Conservation (phyloP, 2,329 filamentous ascomycete genomes). For the Fusarium sterilihyphosum region DNA sequence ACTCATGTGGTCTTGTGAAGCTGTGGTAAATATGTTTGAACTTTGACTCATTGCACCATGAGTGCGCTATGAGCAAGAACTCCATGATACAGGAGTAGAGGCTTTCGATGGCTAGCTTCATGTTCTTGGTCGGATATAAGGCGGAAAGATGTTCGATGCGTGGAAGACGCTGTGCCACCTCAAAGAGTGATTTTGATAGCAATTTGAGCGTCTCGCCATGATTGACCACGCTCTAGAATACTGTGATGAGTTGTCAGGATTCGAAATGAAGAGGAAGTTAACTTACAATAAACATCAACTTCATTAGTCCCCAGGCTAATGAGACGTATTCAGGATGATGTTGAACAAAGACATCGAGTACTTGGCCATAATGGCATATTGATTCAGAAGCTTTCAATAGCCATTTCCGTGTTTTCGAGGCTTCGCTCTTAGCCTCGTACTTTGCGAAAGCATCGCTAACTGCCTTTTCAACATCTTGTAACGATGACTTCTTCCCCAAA, state of each 20-base stretch:
- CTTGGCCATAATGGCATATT: constrained; percentile 2
- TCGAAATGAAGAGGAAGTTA: fast-evolving
- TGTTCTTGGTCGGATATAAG: background rate
- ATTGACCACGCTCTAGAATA: background rate
- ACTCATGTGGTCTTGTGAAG: constrained; percentile 1
- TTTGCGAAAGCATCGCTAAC: background rate
- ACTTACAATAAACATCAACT: constrained; percentile 10
- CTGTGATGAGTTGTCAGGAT: background rate
- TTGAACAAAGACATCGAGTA: constrained; percentile 16
- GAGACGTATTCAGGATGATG: constrained; percentile 22
- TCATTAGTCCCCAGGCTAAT: constrained; percentile 15
- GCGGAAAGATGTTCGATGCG: background rate
- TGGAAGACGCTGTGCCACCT: background rate
- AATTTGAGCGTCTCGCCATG: background rate
- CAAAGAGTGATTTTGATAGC: background rate
- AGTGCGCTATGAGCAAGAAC: constrained; percentile 5
- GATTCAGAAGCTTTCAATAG: background rate
- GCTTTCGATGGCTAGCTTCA: background rate
- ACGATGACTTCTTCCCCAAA: background rate
- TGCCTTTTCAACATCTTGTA: background rate
- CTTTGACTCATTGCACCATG: constrained; percentile 14
- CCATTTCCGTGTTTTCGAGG: background rate
- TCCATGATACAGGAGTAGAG: constrained; percentile 5
- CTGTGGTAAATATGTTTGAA: constrained; percentile 10
- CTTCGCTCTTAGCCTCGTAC: background rate